Evolutionary conservation across 805 yeast genomes (phyloP), one percentile per base, ranked within the genome.

Genomic region (Candida pini): DNA sequence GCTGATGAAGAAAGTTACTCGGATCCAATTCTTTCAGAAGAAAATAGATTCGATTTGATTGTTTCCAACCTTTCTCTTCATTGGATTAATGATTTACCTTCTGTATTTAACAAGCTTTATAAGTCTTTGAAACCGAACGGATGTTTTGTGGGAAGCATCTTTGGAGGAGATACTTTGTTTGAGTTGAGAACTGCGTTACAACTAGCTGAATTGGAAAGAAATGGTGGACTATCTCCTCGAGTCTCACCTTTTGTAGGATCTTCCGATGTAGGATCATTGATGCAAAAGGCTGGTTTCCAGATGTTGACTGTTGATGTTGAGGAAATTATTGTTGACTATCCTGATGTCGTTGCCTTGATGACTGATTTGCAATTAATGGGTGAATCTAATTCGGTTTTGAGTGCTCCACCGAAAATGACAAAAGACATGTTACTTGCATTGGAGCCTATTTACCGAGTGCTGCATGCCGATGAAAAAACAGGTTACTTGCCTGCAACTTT

Each of bases 81-180:
- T 56, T 86, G 95, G 95, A 76, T 83, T 39, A 86, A 86, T 49
- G 89, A 86, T 47, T 66, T 86, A n/a, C 95, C 95, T 0, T 64
- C 68, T 1, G 72, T 76, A 2, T 66, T 85, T 33, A 55, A 58
- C 13, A 68, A 73, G 39, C 68, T 85, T 45, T 73, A 77, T 51
- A 51, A 60, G 5, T 67, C 82, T 18, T 63, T 86, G 24, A 74
- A 73, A 40, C 90, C 90, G 2, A 94, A 86, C 55, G 90, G 95
- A 2, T 64, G 88, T 50, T 82, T 86, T 45, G 69, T 86, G 68
- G 94, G 84, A 2, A 73, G 87, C 16, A 71, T 86, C 69, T 73
- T 83, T 45, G 92, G 90, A 15, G 90, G 89, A 9, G 95, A 86
- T 51, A 81, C 94, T 2, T 58, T 86, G n/a, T 86, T 76, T 49